Percentiles rank a stretch among this genome's conserved stretches.
Evolutionary conservation across 805 yeast genomes (phyloP).

Genomic region (Ogataea pilisensis): DNA sequence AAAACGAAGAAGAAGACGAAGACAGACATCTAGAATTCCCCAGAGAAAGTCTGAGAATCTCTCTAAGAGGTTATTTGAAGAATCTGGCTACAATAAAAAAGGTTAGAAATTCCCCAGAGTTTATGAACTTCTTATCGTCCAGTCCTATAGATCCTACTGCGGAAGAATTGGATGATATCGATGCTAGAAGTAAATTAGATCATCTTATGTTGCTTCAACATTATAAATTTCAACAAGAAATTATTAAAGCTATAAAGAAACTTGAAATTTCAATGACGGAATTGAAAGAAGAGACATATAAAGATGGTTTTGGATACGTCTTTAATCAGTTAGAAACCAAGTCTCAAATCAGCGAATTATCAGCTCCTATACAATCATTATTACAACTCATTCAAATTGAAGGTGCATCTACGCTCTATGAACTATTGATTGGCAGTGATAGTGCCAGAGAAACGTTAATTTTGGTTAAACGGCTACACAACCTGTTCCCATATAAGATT

Average conservation of each 20-base stretch:
- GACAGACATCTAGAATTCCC: conserved; percentile 39
- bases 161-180: conserved; percentile 51
- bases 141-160: conserved; percentile 37
- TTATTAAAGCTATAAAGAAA: conserved; percentile 26
- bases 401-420: conserved; percentile 79
- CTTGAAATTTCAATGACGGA: conserved; percentile 41
- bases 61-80: conserved; percentile 70
- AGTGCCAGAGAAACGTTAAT: conserved; percentile 70
- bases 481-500: conserved; percentile 73
- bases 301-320: conserved; percentile 52
- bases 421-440: conserved; percentile 76
- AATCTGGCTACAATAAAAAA: conserved; percentile 50
- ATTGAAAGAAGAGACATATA: conserved; percentile 24
- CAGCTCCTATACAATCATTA: conserved; percentile 65
- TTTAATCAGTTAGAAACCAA: conserved; percentile 64
- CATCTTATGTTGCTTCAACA: conserved; percentile 53
- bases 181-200: conserved; percentile 58
- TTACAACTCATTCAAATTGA: conserved; percentile 82
- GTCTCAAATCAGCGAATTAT: conserved; percentile 48
- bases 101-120: conserved; percentile 46
- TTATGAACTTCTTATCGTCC: conserved; percentile 50
- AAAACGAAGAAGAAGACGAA: conserved; percentile 8
- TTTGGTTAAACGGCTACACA: conserved; percentile 68
- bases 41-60: conserved; percentile 73
- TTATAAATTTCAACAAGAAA: conserved; percentile 63